phyloP scores from a whole-genome alignment of 352 stramenopile genomes.

The Phytophthora agathidicida region DNA sequence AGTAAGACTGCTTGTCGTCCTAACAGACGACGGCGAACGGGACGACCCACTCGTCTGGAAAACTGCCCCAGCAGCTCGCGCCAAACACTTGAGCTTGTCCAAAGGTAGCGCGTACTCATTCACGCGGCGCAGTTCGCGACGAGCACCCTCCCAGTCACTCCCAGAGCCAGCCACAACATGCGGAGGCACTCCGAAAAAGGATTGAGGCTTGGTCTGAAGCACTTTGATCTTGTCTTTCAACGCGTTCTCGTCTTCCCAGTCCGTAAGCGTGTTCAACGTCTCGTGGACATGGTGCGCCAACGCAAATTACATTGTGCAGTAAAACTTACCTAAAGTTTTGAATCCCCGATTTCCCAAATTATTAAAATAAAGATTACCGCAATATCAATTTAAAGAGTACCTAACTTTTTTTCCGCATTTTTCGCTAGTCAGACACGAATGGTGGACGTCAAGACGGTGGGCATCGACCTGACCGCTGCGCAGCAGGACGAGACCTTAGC shows the following conservation, averaged over 20 bases:
- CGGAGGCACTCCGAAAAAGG: conserved; percentile 58
- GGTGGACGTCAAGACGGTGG: conserved; percentile 4
- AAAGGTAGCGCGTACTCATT: conserved; percentile 65
- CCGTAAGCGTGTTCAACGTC: conserved; percentile 50
- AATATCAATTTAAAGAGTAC: conserved; percentile 1
- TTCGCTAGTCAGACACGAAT: not conserved
- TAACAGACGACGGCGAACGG: conserved; percentile 20
- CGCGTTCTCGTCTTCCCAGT: conserved; percentile 51
- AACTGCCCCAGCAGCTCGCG: conserved; percentile 58
- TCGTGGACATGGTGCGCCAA: conserved; percentile 72
- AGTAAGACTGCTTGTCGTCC: conserved; percentile 35
- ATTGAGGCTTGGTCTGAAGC: conserved; percentile 56
- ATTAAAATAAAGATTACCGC: no score
- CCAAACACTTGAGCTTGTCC: conserved; percentile 79
- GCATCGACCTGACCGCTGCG: not conserved
- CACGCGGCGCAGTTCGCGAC: conserved; percentile 53
- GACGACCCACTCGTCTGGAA: conserved; percentile 49
- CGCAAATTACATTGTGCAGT: no score
- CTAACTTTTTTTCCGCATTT: not conserved
- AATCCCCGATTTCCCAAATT: no score
- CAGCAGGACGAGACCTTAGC: conserved; percentile 8
- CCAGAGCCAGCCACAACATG: conserved; percentile 45
- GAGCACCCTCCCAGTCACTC: conserved; percentile 65
- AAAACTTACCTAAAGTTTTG: no score
- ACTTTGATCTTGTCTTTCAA: conserved; percentile 62